Conservation (phyloP, 73 alveolate species). For the Paramecium bursaria region DNA sequence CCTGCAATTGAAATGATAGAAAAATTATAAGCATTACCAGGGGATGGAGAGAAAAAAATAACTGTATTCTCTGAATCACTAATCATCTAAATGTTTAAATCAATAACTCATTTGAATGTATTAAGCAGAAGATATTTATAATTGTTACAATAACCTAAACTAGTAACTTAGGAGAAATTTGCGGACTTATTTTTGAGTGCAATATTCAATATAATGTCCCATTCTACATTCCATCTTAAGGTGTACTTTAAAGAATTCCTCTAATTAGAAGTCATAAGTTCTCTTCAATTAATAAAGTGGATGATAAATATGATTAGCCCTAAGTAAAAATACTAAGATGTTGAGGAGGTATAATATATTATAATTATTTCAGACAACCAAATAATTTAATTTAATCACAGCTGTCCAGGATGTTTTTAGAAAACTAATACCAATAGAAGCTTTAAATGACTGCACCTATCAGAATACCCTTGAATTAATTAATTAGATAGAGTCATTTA, state of each 20-base stretch:
- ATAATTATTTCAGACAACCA: no score
- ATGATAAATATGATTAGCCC: no score
- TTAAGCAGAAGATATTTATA: slow-evolving; percentile 39
- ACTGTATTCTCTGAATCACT: slow-evolving; percentile 1
- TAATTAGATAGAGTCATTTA: no score
- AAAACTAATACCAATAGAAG: no score
- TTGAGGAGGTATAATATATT: no score
- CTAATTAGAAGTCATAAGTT: slow-evolving; percentile 27
- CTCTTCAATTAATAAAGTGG: slow-evolving; percentile 35
- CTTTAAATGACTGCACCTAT: no score
- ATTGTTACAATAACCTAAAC: slow-evolving; percentile 11
- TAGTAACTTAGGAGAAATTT: slow-evolving; percentile 3
- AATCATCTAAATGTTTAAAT: not conserved
- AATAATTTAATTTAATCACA: no score
- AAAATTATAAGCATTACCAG: not conserved
- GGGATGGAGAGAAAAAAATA: not conserved
- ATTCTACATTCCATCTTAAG: slow-evolving; percentile 35
- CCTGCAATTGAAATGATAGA: slow-evolving; percentile 3
- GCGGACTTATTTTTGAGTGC: not conserved
- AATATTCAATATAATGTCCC: slow-evolving; percentile 12
- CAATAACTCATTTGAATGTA: slow-evolving; percentile 46
- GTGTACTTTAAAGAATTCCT: slow-evolving; percentile 42
- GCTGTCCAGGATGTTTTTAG: no score
- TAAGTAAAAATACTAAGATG: no score
- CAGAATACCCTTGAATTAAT: no score